phyloP scores from a whole-genome alignment of 2,329 filamentous ascomycete genomes.

The Chaetoscypha palmicola region DNA sequence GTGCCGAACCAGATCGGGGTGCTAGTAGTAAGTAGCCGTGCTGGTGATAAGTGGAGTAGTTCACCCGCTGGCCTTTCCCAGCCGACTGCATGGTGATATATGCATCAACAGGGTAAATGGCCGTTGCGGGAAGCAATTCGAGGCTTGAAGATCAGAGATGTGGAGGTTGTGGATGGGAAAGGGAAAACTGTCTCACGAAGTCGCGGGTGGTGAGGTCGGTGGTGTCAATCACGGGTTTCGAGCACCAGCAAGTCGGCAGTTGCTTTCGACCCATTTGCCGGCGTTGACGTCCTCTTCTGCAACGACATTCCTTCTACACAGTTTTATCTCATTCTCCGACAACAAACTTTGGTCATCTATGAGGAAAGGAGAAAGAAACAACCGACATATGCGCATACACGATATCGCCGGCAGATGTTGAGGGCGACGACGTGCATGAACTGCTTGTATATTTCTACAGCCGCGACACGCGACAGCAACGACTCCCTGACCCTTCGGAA shows the following conservation, averaged over 20 bases:
- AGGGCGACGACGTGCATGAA: constrained; percentile 2
- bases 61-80: not conserved
- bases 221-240: not conserved
- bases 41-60: not conserved
- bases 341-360: too few species aligned
- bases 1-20: not conserved
- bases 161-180: not conserved
- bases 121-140: not conserved
- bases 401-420: not conserved
- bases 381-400: too few species aligned
- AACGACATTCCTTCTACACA: not conserved
- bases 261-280: not conserved
- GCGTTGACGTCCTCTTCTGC: not conserved
- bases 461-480: not conserved
- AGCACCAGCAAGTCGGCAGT: not conserved
- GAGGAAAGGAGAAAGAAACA: too few species aligned
- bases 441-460: constrained; percentile 2
- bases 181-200: not conserved
- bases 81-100: not conserved
- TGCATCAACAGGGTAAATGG: not conserved
- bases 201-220: not conserved
- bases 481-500: not conserved
- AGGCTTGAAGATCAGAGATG: not conserved
- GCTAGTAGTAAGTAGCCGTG: not conserved
- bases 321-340: too few species aligned